phyloP scores from a whole-genome alignment of 2,329 filamentous ascomycete species.

The Penicillium thymicola region DNA sequence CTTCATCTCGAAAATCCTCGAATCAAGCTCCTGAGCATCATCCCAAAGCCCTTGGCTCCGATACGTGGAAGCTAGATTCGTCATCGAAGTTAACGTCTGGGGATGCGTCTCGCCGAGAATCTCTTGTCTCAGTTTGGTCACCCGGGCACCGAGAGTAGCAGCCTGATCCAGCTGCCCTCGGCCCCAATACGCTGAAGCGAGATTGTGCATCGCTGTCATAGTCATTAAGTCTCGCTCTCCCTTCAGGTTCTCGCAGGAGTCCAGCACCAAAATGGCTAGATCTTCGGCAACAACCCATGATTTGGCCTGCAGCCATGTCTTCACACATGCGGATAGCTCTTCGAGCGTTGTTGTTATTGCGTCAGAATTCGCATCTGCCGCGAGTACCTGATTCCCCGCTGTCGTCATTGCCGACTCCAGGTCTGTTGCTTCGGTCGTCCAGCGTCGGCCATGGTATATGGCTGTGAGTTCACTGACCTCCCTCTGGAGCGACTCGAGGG shows the following conservation, averaged over 20 bases:
- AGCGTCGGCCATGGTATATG: slow-evolving; percentile 1
- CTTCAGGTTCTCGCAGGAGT: background rate
- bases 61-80: slow-evolving; percentile 14
- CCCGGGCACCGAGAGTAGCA: slow-evolving; percentile 1
- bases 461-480: background rate
- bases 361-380: background rate
- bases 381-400: background rate
- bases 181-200: slow-evolving; percentile 13
- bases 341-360: slow-evolving; percentile 1
- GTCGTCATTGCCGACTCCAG: background rate
- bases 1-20: slow-evolving; percentile 7
- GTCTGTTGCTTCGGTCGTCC: background rate
- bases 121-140: slow-evolving; percentile 2
- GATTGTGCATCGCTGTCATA: slow-evolving; percentile 15
- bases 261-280: slow-evolving; percentile 1
- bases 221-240: slow-evolving; percentile 10
- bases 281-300: slow-evolving; percentile 12
- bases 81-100: slow-evolving; percentile 15
- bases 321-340: slow-evolving; percentile 3
- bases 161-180: slow-evolving; percentile 10
- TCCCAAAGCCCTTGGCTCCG: slow-evolving; percentile 9
- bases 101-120: slow-evolving; percentile 10
- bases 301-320: background rate
- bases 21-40: slow-evolving; percentile 10
- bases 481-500: slow-evolving; percentile 2